Evolutionary conservation across 2,329 filamentous ascomycete species (phyloP), one percentile per base, ranked within the genome.

Genomic region (Botrytis squamosa): DNA sequence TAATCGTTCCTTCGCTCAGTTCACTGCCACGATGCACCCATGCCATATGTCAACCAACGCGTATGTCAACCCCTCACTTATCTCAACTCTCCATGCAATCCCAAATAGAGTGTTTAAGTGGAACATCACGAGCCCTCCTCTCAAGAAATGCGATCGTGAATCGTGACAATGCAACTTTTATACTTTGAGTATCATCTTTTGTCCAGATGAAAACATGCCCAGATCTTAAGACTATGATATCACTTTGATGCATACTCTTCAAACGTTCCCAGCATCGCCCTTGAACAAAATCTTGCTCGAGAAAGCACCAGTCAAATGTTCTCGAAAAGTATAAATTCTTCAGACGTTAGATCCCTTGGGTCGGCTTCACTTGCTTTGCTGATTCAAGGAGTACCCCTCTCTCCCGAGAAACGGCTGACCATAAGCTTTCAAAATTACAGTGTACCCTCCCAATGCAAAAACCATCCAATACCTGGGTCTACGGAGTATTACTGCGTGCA

Each of bases 51-150:
- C 25, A 40, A 40, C 14, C 25, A n/a, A n/a, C 60, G 38, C 60
- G 20, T 25, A 63, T 63, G 12, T 42, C 60, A 63, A 63, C 60
- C 60, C 60, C 60, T 63, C 60, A 42, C 60, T 63, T 42, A 38
- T 66, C 49, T 46, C 42, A 36, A 16, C 63, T 66, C 20, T 49
- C 40, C 42, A 66, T 49, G 44, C 63, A 36, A 25, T 49, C 25
- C 42, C n/a, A 66, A 49, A 66, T 49, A 66, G 42, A 66, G 29
- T 66, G 42, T 66, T 20, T 49, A 49, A 49, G 63, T 66, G 42
- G 42, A 49, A 42, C 60, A 63, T 18, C 60, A 29, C 38, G 6
- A 10, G 36, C 25, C 36, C 42, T 42, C 29, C 29, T 8, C 20
- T 22, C 5, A 25, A 49, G n/a, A 49, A 16, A 46, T 66, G 22